Conservation (phyloP, 441 rosid genomes). For the Viola pubescens region DNA sequence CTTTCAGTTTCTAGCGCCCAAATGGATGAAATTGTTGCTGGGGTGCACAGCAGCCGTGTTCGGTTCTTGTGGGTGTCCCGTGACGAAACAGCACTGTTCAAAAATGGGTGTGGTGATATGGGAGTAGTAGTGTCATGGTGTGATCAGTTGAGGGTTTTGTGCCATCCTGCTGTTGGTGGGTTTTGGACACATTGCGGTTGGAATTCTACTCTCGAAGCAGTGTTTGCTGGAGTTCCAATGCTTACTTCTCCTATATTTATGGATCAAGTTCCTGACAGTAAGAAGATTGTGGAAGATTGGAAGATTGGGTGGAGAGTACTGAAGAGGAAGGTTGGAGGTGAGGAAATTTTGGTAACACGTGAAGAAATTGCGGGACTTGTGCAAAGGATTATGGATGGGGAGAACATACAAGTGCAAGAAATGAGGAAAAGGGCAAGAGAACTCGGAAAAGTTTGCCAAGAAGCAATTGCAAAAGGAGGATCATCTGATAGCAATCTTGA, state of each 20-base stretch:
- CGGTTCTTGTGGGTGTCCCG: slow-evolving; percentile 32
- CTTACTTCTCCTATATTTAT: slow-evolving; percentile 28
- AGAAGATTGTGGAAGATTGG: slow-evolving; percentile 26
- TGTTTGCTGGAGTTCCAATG: slow-evolving; percentile 37
- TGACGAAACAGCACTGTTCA: not conserved
- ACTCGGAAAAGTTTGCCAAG: slow-evolving; percentile 18
- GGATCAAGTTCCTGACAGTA: slow-evolving; percentile 34
- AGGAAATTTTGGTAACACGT: slow-evolving; percentile 11
- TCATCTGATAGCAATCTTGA: slow-evolving; percentile 21
- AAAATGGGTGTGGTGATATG: slow-evolving; percentile 2
- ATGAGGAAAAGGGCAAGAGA: slow-evolving; percentile 21
- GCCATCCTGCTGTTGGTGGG: slow-evolving; percentile 38
- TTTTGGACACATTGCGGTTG: slow-evolving; percentile 59
- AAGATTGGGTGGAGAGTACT: slow-evolving; percentile 11
- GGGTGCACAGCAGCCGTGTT: slow-evolving; percentile 26
- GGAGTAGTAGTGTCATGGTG: slow-evolving; percentile 52
- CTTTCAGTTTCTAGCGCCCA: slow-evolving; percentile 31
- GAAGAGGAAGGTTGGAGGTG: not conserved
- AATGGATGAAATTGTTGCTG: slow-evolving; percentile 31
- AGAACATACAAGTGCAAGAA: slow-evolving; percentile 19
- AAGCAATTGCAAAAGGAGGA: slow-evolving; percentile 22
- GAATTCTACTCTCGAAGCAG: slow-evolving; percentile 42
- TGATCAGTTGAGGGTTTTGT: slow-evolving; percentile 41
- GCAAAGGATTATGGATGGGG: slow-evolving; percentile 26
- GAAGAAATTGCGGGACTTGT: slow-evolving; percentile 12